These are phyloP conservation scores for Sphaerulina populicola DNA, from an alignment of 2,329 filamentous ascomycete genomes.

Conservation along the genomic window DNA sequence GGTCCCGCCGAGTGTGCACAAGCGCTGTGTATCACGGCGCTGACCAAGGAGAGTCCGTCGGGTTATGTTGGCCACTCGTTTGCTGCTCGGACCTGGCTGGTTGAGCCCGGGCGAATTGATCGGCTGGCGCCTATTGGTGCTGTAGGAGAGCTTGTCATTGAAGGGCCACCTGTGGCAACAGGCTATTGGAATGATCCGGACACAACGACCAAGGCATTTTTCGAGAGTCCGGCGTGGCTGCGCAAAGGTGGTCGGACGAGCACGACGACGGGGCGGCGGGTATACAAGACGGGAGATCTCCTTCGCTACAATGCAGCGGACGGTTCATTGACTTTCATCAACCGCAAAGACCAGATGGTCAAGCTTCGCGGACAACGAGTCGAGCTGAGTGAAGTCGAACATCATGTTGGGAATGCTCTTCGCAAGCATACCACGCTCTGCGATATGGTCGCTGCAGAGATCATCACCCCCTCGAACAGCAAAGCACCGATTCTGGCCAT, in stretches of 20 bases:
- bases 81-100: constrained; percentile 8
- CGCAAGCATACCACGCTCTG: neutral
- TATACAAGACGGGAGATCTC: constrained; percentile 47
- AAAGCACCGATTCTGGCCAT: neutral
- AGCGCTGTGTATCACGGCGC: constrained; percentile 2
- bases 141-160: constrained; percentile 8
- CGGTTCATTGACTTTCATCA: constrained; percentile 38
- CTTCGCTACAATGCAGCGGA: constrained; percentile 48
- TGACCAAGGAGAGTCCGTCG: constrained; percentile 1
- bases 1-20: constrained; percentile 36
- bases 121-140: constrained; percentile 29
- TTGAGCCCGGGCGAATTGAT: constrained; percentile 8
- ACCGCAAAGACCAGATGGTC: constrained; percentile 64
- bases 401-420: constrained; percentile 4
- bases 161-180: constrained; percentile 6
- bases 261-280: neutral
- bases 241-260: constrained; percentile 32
- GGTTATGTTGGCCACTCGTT: constrained; percentile 5
- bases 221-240: constrained; percentile 1
- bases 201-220: neutral
- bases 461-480: neutral
- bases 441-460: constrained; percentile 4
- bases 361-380: constrained; percentile 71
- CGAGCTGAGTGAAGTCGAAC: constrained; percentile 64
- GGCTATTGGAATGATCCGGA: constrained; percentile 13